These are phyloP conservation scores for Karstenula rhodostoma DNA, from an alignment of 2,329 filamentous ascomycete species.

Conservation along the genomic window DNA sequence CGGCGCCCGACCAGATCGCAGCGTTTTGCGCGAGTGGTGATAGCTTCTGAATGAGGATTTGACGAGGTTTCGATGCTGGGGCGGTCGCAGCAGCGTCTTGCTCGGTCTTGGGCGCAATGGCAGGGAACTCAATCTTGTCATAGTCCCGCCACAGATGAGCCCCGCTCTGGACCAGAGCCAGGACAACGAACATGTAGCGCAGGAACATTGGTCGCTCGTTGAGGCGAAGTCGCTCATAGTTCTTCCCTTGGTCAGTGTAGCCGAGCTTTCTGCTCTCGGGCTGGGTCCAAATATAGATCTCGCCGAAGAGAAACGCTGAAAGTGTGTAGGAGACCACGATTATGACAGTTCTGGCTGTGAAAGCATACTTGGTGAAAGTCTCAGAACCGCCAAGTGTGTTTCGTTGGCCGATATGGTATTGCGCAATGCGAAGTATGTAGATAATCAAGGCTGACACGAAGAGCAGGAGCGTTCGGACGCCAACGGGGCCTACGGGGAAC, in stretches of 20 bases:
- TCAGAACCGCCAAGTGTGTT: constrained; percentile 74
- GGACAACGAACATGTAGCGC: constrained; percentile 71
- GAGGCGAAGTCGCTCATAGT: constrained; percentile 73
- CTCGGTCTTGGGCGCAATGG: constrained; percentile 35
- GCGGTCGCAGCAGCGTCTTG: constrained; percentile 20
- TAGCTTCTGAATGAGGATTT: constrained; percentile 30
- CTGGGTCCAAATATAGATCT: constrained; percentile 80
- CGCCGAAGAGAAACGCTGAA: constrained; percentile 81
- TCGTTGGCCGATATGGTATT: constrained; percentile 70
- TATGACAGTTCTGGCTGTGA: constrained; percentile 69
- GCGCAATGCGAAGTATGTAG: constrained; percentile 84
- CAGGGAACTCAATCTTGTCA: constrained; percentile 68
- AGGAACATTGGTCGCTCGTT: constrained; percentile 90
- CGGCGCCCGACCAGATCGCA: constrained; percentile 54
- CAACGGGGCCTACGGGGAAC: constrained; percentile 81
- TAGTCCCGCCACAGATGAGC: constrained; percentile 77
- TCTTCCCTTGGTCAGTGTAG: constrained; percentile 74
- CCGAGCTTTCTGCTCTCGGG: constrained; percentile 68
- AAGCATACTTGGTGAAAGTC: constrained; percentile 66
- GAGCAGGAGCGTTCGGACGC: constrained; percentile 76
- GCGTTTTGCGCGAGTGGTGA: constrained; percentile 27
- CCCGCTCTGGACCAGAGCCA: constrained; percentile 74
- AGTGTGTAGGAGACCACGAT: constrained; percentile 79
- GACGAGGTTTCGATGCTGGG: constrained; percentile 24
- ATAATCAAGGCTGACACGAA: constrained; percentile 79